Evolutionary conservation across 169 alveolate species (phyloP).

Genomic region (Eimeria praecox): DNA sequence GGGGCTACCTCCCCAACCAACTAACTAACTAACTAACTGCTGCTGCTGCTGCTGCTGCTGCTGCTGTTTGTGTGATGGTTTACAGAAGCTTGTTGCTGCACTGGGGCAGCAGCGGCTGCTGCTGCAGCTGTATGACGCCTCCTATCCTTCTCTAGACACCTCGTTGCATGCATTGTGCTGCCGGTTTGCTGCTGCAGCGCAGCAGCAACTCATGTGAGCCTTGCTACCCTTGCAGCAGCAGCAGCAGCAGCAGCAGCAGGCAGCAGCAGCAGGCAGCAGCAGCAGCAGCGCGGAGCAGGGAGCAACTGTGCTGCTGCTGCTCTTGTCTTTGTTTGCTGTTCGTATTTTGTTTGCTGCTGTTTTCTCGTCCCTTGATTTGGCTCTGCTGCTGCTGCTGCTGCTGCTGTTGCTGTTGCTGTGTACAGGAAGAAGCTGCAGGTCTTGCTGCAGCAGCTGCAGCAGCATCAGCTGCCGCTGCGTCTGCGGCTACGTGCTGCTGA

Average conservation of each 20-base stretch:
- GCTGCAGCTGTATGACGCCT: slow-evolving; percentile 26
- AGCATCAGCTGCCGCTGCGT: slow-evolving; percentile 34
- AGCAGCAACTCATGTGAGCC: slow-evolving; percentile 49
- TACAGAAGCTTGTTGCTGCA: slow-evolving; percentile 12
- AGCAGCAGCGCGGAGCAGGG: background rate
- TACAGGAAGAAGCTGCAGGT: slow-evolving; percentile 31
- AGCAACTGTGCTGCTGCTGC: background rate
- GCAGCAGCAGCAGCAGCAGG: background rate
- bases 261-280: background rate
- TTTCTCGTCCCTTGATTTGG: background rate
- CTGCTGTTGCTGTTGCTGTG: slow-evolving; percentile 11
- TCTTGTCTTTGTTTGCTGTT: background rate
- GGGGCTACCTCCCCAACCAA: too few species aligned
- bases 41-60: slow-evolving; percentile 51
- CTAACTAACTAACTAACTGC: background rate
- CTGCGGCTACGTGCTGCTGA: slow-evolving; percentile 20
- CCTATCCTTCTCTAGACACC: background rate
- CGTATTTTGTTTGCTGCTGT: background rate
- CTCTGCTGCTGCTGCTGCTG: slow-evolving; percentile 19
- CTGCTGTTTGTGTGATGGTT: background rate
- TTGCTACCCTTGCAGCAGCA: background rate
- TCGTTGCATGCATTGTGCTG: slow-evolving; percentile 11
- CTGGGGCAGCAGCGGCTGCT: slow-evolving; percentile 57
- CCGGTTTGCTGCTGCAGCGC: slow-evolving; percentile 51
- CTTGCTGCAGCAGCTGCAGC: slow-evolving; percentile 51